These are phyloP conservation scores for Diaporthe vexans DNA, from an alignment of 2,329 filamentous ascomycete species.

Conservation along the genomic window DNA sequence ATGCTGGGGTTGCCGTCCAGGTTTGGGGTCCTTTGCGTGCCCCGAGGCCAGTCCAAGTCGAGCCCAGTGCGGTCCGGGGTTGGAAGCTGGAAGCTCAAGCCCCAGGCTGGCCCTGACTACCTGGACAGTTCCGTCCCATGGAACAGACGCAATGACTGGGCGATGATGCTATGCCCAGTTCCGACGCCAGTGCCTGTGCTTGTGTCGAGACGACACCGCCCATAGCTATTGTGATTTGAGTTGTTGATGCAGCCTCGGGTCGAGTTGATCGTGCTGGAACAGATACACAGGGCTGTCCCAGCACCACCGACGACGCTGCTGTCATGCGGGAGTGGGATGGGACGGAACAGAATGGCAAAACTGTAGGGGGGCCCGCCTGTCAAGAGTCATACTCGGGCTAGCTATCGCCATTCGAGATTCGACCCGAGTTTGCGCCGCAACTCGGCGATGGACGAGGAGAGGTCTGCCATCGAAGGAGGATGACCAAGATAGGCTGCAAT, in stretches of 20 bases:
- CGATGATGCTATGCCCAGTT: constrained; percentile 4
- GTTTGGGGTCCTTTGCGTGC: constrained; percentile 13
- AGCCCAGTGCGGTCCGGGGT: constrained; percentile 30
- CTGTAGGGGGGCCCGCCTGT: not conserved
- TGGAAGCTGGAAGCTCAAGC: constrained; percentile 25
- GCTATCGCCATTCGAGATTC: constrained; percentile 8
- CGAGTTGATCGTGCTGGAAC: constrained; percentile 16
- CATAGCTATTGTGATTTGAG: not conserved
- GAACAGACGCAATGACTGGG: not conserved
- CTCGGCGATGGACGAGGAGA: not conserved
- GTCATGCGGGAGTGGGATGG: not conserved
- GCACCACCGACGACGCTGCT: not conserved
- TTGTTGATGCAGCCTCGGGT: constrained; percentile 6
- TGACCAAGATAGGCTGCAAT: not conserved
- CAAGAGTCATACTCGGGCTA: not conserved
- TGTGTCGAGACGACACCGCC: not conserved
- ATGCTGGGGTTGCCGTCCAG: constrained; percentile 22
- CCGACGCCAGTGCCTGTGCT: not conserved
- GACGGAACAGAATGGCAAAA: not conserved
- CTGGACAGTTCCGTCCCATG: not conserved
- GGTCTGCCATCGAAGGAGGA: not conserved
- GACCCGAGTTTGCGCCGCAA: constrained; percentile 21
- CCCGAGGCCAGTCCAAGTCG: constrained; percentile 16
- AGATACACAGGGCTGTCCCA: constrained; percentile 2
- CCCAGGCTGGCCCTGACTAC: constrained; percentile 17